phyloP scores from a whole-genome alignment of 345 rosid genomes.

The Camelina hispida region DNA sequence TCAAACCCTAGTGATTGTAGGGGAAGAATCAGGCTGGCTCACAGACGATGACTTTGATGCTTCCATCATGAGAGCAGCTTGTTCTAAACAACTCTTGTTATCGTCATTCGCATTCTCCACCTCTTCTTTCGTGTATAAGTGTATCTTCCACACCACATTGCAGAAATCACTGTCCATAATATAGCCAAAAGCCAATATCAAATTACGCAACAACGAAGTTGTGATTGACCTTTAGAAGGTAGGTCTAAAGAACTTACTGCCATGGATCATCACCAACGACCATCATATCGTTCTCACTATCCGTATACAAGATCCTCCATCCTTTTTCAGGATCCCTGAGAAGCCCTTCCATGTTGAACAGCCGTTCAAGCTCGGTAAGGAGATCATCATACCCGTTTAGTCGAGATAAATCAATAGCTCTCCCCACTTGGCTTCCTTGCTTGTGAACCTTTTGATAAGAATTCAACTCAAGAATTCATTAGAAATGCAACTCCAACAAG shows the following conservation, averaged over 20 bases:
- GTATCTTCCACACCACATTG: constrained; percentile 80
- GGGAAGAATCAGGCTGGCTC: constrained; percentile 80
- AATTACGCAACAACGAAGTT: constrained; percentile 9
- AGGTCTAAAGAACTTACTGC: constrained; percentile 66
- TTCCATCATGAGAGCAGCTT: constrained; percentile 69
- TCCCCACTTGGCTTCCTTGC: constrained; percentile 94
- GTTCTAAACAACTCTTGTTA: constrained; percentile 89
- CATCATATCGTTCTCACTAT: constrained; percentile 92
- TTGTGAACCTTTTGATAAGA: constrained; percentile 73
- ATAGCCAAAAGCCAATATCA: background rate
- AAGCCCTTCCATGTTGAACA: constrained; percentile 88
- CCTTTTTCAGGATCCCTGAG: constrained; percentile 74
- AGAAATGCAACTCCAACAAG: constrained; percentile 22
- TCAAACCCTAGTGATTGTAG: constrained; percentile 57
- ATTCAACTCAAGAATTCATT: constrained; percentile 7
- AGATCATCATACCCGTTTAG: constrained; percentile 76
- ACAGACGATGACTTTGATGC: constrained; percentile 91
- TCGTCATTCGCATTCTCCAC: constrained; percentile 90
- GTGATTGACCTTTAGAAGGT: constrained; percentile 20
- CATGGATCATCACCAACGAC: constrained; percentile 95
- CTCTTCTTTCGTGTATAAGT: constrained; percentile 82
- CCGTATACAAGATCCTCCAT: constrained; percentile 87
- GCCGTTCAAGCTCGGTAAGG: constrained; percentile 69
- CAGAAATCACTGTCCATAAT: constrained; percentile 74
- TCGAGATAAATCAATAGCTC: constrained; percentile 83